Percentiles rank a stretch among this genome's conserved stretches.
Evolutionary conservation across 495 filamentous ascomycete genomes (phyloP).

Genomic region (Trichoderma erinaceum): DNA sequence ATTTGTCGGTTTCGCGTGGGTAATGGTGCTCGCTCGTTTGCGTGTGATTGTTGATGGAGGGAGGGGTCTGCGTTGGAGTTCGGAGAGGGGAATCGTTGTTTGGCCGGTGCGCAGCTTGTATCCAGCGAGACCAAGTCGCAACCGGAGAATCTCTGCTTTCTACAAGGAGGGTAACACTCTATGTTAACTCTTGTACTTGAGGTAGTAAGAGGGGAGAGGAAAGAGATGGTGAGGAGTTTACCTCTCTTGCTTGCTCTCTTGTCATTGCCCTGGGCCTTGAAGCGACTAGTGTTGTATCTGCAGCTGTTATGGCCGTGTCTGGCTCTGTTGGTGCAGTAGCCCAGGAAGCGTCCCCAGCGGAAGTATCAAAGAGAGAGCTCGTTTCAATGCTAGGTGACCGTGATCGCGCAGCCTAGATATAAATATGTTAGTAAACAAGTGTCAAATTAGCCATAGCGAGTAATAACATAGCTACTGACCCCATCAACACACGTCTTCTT

Average conservation of each 20-base stretch:
- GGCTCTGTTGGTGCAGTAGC: slow-evolving; percentile 36
- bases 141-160: slow-evolving; percentile 46
- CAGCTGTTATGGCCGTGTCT: neutral
- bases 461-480: neutral
- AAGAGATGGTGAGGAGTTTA: slow-evolving; percentile 20
- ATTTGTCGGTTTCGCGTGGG: neutral
- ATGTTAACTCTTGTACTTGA: neutral
- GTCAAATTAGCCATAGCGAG: neutral
- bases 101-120: slow-evolving; percentile 51
- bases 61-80: slow-evolving; percentile 28
- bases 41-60: slow-evolving; percentile 6
- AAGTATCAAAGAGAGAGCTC: slow-evolving; percentile 33
- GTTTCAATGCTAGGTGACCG: neutral
- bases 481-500: slow-evolving; percentile 18
- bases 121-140: slow-evolving; percentile 43
- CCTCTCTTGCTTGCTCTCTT: slow-evolving; percentile 38
- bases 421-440: neutral
- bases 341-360: slow-evolving; percentile 31
- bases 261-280: slow-evolving; percentile 25
- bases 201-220: neutral
- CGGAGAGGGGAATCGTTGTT: slow-evolving; percentile 42
- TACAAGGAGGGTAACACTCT: slow-evolving; percentile 16
- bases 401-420: neutral
- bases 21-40: neutral
- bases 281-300: neutral